These are phyloP conservation scores for Fusarium keratoplasticum DNA, from an alignment of 2,329 filamentous ascomycete species.

Conservation along the genomic window DNA sequence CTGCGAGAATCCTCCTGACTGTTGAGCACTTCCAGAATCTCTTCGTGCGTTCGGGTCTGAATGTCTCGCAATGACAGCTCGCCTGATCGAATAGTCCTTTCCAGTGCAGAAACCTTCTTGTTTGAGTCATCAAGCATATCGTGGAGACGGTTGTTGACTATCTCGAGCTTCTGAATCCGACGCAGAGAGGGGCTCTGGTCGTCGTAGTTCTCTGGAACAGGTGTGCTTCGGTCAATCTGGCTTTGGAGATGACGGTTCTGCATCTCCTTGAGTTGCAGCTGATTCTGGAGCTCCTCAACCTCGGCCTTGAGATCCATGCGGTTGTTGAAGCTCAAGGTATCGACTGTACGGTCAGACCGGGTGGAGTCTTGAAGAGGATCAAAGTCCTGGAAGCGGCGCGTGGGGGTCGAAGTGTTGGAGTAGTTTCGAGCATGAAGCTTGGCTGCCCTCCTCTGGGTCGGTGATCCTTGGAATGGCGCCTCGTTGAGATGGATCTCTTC, in stretches of 20 bases:
- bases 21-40: slow-evolving; percentile 91
- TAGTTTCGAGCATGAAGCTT: slow-evolving; percentile 68
- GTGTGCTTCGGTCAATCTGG: slow-evolving; percentile 79
- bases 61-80: slow-evolving; percentile 91
- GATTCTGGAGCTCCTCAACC: slow-evolving; percentile 91
- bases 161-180: slow-evolving; percentile 90
- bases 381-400: slow-evolving; percentile 74
- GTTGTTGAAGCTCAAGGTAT: slow-evolving; percentile 86
- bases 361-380: slow-evolving; percentile 76
- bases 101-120: slow-evolving; percentile 90
- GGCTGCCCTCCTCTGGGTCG: slow-evolving; percentile 73
- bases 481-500: slow-evolving; percentile 92
- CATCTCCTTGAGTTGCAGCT: slow-evolving; percentile 94
- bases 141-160: slow-evolving; percentile 90
- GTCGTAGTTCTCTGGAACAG: slow-evolving; percentile 73
- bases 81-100: slow-evolving; percentile 86
- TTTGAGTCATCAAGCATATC: slow-evolving; percentile 94
- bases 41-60: slow-evolving; percentile 92
- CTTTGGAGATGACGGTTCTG: slow-evolving; percentile 92
- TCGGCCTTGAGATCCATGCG: slow-evolving; percentile 92
- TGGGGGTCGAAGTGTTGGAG: slow-evolving; percentile 83
- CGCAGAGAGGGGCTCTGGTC: slow-evolving; percentile 84
- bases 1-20: slow-evolving; percentile 91
- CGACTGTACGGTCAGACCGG: slow-evolving; percentile 84
- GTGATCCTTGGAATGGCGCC: slow-evolving; percentile 78